Evolutionary conservation across 2,329 filamentous ascomycete genomes (phyloP).

Genomic region (Phoma sp.): DNA sequence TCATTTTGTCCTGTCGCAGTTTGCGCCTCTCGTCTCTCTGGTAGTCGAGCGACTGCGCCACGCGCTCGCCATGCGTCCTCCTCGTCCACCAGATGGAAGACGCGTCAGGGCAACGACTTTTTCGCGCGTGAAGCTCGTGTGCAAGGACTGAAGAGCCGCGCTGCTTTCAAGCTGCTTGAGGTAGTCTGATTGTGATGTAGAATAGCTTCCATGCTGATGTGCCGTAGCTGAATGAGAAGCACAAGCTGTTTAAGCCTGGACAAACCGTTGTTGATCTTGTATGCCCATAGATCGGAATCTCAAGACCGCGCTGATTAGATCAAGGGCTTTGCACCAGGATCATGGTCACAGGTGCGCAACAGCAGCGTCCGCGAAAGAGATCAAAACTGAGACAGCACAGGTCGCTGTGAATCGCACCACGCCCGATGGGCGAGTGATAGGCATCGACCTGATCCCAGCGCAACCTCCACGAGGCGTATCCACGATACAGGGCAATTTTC

Average conservation of each 20-base stretch:
- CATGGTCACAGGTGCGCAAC: constrained; percentile 63
- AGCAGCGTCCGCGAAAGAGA: background rate
- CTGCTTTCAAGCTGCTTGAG: constrained; percentile 91
- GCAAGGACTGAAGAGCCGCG: constrained; percentile 82
- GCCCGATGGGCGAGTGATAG: constrained; percentile 80
- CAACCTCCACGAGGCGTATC: constrained; percentile 91
- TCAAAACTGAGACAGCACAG: constrained; percentile 51
- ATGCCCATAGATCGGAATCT: constrained; percentile 21
- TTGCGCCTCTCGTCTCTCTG: constrained; percentile 18
- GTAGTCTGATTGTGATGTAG: constrained; percentile 52
- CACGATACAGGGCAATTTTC: constrained; percentile 92
- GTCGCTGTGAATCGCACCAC: constrained; percentile 81
- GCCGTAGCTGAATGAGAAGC: constrained; percentile 77
- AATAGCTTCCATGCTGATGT: constrained; percentile 22
- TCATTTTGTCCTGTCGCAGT: constrained; percentile 21
- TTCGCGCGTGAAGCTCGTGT: constrained; percentile 79
- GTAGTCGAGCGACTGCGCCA: constrained; percentile 8
- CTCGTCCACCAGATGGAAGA: constrained; percentile 77
- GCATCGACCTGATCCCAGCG: constrained; percentile 92
- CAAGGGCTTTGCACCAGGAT: constrained; percentile 75
- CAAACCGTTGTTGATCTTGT: constrained; percentile 92
- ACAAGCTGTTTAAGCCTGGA: constrained; percentile 77
- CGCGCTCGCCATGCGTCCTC: constrained; percentile 39
- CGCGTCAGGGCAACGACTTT: constrained; percentile 74
- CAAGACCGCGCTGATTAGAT: constrained; percentile 22